Conservation (phyloP, 140 eudicot species). For the Flaveria floridana region DNA sequence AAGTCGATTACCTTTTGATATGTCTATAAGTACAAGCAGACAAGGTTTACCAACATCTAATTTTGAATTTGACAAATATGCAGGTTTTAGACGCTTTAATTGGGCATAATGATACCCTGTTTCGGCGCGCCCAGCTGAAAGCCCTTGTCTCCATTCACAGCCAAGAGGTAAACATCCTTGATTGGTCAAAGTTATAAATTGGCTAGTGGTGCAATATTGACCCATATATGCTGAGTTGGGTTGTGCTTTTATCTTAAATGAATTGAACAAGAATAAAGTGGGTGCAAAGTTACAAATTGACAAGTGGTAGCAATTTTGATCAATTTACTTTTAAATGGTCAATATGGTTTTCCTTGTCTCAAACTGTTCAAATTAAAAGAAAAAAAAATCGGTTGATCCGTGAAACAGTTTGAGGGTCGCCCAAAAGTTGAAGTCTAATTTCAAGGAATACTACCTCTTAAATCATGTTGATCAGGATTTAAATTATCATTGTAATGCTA, state of each 20-base stretch:
- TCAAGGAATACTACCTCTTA: neutral
- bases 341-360: neutral
- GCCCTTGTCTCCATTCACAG: conserved; percentile 94
- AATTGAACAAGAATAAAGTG: neutral
- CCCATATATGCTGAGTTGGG: neutral
- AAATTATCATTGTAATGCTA: neutral
- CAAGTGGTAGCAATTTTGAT: neutral
- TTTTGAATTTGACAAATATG: conserved; percentile 17
- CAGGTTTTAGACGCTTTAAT: conserved; percentile 79
- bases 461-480: neutral
- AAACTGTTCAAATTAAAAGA: neutral
- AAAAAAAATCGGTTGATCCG: neutral
- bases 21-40: neutral
- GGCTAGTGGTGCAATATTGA: conserved; percentile 2
- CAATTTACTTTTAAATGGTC: neutral
- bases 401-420: neutral
- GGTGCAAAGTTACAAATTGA: neutral
- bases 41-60: conserved; percentile 18
- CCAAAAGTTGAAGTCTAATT: neutral
- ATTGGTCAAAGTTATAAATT: neutral
- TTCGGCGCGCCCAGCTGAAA: conserved; percentile 89
- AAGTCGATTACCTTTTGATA: neutral
- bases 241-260: neutral
- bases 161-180: conserved; percentile 54
- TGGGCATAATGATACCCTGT: conserved; percentile 75